phyloP scores from a whole-genome alignment of 1,284 basidiomycete species.

The Omphalotus olearius region DNA sequence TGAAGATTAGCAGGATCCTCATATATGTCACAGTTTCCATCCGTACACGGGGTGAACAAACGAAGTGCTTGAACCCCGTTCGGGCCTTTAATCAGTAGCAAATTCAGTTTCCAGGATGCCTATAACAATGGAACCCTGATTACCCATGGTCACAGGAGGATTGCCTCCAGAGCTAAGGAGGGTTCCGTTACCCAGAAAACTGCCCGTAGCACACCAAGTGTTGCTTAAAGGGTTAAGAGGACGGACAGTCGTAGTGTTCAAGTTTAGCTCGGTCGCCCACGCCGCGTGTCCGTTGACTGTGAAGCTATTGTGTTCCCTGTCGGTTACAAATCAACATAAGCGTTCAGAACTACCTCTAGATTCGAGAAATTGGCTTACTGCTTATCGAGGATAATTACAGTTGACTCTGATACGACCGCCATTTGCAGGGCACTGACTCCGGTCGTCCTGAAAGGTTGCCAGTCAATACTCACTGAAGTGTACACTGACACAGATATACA shows the following conservation, averaged over 20 bases:
- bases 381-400: constrained; percentile 34
- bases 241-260: constrained; percentile 27
- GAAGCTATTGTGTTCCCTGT: constrained; percentile 18
- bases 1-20: constrained; percentile 23
- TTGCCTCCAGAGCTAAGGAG: constrained; percentile 21
- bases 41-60: constrained; percentile 15
- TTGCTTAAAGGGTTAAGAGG: constrained; percentile 35
- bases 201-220: constrained; percentile 40
- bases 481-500: too few species aligned
- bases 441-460: constrained; percentile 14
- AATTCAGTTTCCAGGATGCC: too few species aligned
- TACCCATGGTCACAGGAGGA: not conserved
- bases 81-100: too few species aligned
- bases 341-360: too few species aligned
- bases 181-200: constrained; percentile 35
- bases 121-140: constrained; percentile 6
- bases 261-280: constrained; percentile 32
- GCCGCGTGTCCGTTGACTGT: constrained; percentile 24
- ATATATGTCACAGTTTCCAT: constrained; percentile 28
- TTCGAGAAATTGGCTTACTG: too few species aligned
- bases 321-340: too few species aligned
- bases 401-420: constrained; percentile 32
- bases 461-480: too few species aligned
- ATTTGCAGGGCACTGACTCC: constrained; percentile 39
- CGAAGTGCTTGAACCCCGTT: not conserved